phyloP scores from a whole-genome alignment of 2,329 filamentous ascomycete species.

The Venturia nashicola region DNA sequence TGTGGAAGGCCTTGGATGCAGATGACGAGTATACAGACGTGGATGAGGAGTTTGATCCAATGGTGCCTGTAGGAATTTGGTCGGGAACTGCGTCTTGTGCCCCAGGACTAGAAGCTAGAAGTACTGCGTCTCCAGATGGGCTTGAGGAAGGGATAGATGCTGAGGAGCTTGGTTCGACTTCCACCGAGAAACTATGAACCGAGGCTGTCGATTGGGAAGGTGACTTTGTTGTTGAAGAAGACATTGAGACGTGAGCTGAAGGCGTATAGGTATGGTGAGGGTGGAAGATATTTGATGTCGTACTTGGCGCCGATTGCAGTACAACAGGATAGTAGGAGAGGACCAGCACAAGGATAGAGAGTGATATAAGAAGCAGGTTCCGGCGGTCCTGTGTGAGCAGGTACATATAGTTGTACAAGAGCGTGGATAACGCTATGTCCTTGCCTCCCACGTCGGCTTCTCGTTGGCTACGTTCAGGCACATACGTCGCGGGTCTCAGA shows the following conservation, averaged over 20 bases:
- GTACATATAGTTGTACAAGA: constrained; percentile 41
- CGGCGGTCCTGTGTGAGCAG: constrained; percentile 39
- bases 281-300: background rate
- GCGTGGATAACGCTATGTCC: constrained; percentile 38
- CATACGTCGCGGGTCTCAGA: no score
- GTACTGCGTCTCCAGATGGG: background rate
- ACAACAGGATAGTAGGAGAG: constrained; percentile 15
- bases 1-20: background rate
- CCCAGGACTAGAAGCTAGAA: background rate
- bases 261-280: background rate
- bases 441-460: constrained; percentile 7
- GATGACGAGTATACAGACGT: background rate
- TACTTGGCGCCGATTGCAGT: background rate
- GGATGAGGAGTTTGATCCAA: background rate
- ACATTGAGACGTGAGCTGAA: background rate
- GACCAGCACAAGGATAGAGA: constrained; percentile 32
- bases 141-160: background rate
- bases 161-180: background rate
- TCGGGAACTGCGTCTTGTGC: background rate
- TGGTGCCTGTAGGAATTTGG: background rate
- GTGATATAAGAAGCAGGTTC: constrained; percentile 38
- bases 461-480: background rate
- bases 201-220: background rate
- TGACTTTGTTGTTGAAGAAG: background rate
- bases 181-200: background rate